Percentiles rank a stretch among this genome's conserved stretches.
These are phyloP conservation scores for Saturnispora diversa DNA, from an alignment of 805 yeast species.

Conservation along the genomic window DNA sequence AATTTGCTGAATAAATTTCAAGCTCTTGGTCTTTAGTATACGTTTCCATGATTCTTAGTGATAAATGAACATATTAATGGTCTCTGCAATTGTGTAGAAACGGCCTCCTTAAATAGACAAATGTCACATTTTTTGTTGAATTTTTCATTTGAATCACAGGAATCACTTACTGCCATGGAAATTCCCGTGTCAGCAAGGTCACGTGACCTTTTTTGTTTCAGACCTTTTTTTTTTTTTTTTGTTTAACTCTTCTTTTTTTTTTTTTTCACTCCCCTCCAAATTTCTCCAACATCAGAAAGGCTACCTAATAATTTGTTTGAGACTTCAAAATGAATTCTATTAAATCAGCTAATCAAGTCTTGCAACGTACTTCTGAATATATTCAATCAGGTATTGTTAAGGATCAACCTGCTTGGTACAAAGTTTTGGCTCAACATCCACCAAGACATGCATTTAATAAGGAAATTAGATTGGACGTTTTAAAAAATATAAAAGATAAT, in stretches of 20 bases:
- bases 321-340: slow-evolving; percentile 55
- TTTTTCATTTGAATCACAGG: slow-evolving; percentile 3
- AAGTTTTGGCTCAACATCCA: slow-evolving; percentile 75
- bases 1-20: background rate
- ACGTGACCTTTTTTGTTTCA: background rate
- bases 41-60: background rate
- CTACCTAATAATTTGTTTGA: too few relatives aligned
- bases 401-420: slow-evolving; percentile 82
- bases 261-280: too few relatives aligned
- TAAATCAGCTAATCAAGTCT: slow-evolving; percentile 64
- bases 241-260: too few relatives aligned
- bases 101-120: too few relatives aligned
- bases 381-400: slow-evolving; percentile 61
- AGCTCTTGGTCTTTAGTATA: background rate
- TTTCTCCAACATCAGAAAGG: too few relatives aligned
- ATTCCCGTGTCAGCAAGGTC: background rate
- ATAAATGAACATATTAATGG: too few relatives aligned
- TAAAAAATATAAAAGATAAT: slow-evolving; percentile 19
- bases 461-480: slow-evolving; percentile 29
- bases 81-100: too few relatives aligned
- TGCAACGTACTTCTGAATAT: slow-evolving; percentile 74
- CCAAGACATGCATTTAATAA: slow-evolving; percentile 60
- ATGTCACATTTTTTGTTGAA: too few relatives aligned
- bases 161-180: background rate
- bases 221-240: too few relatives aligned